Evolutionary conservation across 2,329 filamentous ascomycete genomes (phyloP), one percentile per base, ranked within the genome.

Genomic region (Diplodia scrobiculata): DNA sequence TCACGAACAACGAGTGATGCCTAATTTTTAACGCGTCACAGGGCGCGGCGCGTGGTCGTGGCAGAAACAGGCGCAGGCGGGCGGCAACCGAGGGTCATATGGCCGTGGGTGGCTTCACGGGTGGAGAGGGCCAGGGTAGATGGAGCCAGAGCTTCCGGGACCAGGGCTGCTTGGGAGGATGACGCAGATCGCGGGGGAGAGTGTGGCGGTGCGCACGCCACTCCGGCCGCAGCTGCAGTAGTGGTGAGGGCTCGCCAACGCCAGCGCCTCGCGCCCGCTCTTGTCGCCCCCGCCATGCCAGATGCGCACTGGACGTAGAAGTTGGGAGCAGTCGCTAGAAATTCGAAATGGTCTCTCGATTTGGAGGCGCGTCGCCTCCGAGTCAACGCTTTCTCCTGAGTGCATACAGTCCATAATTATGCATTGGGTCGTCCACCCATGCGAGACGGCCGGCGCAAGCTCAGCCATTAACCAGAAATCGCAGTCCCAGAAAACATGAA

Each of bases 131-230:
- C 32, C 38, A 25, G 38, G 55, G 19, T 36, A 9, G 41, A n/a
- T 47, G 25, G 54, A 60, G 58, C 25, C 38, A 27, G 36, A 60
- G 58, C 25, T 50, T n/a, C 41, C 41, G 27, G 55, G 4, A 48
- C 19, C 55, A 48, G 55, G 55, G 41, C 38, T 48, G 55, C 38
- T 27, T 51, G 36, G 38, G 45, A 27, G 58, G 25, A 60, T 60
- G 55, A 60, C 55, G 55, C 55, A 62, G 58, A 60, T 48, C 55
- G 58, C 58, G 58, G 58, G 58, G 58, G 19, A 29, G 17, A 38
- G 19, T n/a, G 54, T 27, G 34, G 38, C 38, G 41, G 25, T 48
- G 55, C 34, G 9, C 38, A 19, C 53, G 34, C 48, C 48, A 51
- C 48, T 51, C 48, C 34, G 34, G 34, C 34, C 34, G 34, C 34